Percentiles rank a stretch among this genome's conserved stretches.
These are phyloP conservation scores for Cordyceps pruinosa DNA, from an alignment of 2,329 filamentous ascomycete genomes.

Conservation along the genomic window DNA sequence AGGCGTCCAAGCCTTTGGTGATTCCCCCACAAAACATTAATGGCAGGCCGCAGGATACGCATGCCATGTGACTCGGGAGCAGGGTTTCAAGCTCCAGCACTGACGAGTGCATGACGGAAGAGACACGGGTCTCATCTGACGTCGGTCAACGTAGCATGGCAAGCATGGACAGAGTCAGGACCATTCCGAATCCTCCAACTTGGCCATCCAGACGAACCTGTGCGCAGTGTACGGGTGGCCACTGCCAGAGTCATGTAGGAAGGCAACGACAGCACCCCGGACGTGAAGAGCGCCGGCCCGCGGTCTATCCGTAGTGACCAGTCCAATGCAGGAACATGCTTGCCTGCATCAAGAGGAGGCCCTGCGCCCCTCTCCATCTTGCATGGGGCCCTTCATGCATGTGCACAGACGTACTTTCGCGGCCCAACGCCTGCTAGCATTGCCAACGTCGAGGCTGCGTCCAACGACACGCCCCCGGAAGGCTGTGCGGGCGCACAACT, in stretches of 20 bases:
- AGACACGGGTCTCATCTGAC: background rate
- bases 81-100: background rate
- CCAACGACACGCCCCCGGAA: background rate
- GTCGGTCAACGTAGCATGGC: background rate
- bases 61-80: constrained; percentile 3
- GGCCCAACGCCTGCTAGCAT: background rate
- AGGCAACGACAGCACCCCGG: too few relatives aligned
- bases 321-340: background rate
- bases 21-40: constrained; percentile 5
- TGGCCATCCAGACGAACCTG: too few relatives aligned
- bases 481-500: background rate
- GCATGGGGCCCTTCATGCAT: background rate
- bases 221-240: too few relatives aligned
- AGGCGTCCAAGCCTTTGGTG: too few relatives aligned
- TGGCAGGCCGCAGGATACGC: background rate
- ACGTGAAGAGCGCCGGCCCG: background rate
- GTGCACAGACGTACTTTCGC: background rate
- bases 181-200: too few relatives aligned
- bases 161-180: too few relatives aligned
- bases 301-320: background rate
- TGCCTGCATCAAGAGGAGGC: background rate
- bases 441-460: too few relatives aligned
- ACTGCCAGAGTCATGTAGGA: too few relatives aligned
- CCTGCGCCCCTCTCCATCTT: background rate
- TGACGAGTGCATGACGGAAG: background rate